Evolutionary conservation across 2,329 filamentous ascomycete genomes (phyloP), one percentile per base, ranked within the genome.

Genomic region (Canariomyces notabilis): DNA sequence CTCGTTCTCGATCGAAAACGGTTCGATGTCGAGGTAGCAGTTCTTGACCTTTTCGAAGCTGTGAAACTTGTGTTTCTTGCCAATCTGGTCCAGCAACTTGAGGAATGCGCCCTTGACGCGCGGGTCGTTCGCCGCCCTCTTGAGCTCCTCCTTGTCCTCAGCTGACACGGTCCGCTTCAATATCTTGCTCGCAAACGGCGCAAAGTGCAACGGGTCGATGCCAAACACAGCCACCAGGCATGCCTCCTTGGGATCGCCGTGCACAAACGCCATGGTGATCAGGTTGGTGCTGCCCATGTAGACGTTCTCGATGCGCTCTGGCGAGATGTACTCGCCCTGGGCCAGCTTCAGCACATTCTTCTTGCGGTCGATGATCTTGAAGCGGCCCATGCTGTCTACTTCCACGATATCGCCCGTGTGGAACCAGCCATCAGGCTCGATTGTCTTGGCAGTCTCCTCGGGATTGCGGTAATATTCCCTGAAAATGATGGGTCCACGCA

Each of bases 261-360:
- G 91, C 20, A 97, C 87, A 62, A 88, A 96, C 2, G 84, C 89
- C 61, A 85, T 85, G 18, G 82, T 79, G 20, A 97, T 71, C 57
- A 90, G 82, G 54, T 80, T 84, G 52, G 83, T 83, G 69, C 85
- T 89, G 53, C 86, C 88, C 52, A 94, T 75, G 66, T 90, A 94
- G 29, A 95, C 85, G 65, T 95, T 96, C 74, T 98, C 93, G 62
- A 98, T 88, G 47, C 90, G 87, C 71, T 98, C 93, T 12, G 93
- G 93, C 1, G 90, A 95, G 60, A 98, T 89, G 70, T 98, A 98
- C 71, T 98, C 93, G 65, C 93, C 93, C 68, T 98, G 93, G 0
- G 91, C 84, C 46, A 98, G 80, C 77, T 98, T 98, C 63, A 98
- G 81, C n/a, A 98, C 88, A 69, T 97, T 97, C 85, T 98, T 98